Conservation (phyloP, 139 green algal species). For the Coelastrella sp. region DNA sequence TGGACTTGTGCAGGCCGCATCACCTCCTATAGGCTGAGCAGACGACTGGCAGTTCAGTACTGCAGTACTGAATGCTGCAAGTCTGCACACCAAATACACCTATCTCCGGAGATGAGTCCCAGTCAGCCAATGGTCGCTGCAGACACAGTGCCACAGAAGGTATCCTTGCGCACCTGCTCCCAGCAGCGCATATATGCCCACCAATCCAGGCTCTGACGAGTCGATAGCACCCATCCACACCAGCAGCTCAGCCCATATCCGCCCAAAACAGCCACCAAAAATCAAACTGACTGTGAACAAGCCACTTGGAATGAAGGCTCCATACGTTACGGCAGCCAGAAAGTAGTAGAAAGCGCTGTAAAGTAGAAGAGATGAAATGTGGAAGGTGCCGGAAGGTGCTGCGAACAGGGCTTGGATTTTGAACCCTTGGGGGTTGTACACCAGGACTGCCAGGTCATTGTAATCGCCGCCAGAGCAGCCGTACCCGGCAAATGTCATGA, state of each 20-base stretch:
- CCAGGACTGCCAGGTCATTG: conserved; percentile 72
- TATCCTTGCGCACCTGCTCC: conserved; percentile 47
- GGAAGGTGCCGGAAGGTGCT: conserved; percentile 60
- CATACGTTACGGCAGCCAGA: conserved; percentile 69
- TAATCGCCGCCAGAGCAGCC: conserved; percentile 42
- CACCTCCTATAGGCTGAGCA: too few species aligned
- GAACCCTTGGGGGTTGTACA: conserved; percentile 71
- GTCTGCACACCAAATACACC: too few species aligned
- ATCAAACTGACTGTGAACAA: conserved; percentile 71
- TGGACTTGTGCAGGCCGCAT: too few species aligned
- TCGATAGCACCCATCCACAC: conserved; percentile 52
- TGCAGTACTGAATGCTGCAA: too few species aligned
- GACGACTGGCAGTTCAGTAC: too few species aligned
- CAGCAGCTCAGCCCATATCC: conserved; percentile 64
- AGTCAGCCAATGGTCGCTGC: neutral
- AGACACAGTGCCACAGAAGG: neutral
- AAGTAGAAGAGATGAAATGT: conserved; percentile 55
- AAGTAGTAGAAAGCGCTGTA: conserved; percentile 67
- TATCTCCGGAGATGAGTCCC: too few species aligned
- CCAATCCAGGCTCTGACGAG: conserved; percentile 9
- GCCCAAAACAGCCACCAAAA: conserved; percentile 68
- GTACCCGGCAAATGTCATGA: conserved; percentile 45
- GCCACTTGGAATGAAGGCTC: conserved; percentile 72
- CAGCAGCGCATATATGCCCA: conserved; percentile 73
- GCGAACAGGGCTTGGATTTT: conserved; percentile 64